Conservation (phyloP, 2,329 filamentous ascomycete genomes). For the Ophiostoma angusticollis region DNA sequence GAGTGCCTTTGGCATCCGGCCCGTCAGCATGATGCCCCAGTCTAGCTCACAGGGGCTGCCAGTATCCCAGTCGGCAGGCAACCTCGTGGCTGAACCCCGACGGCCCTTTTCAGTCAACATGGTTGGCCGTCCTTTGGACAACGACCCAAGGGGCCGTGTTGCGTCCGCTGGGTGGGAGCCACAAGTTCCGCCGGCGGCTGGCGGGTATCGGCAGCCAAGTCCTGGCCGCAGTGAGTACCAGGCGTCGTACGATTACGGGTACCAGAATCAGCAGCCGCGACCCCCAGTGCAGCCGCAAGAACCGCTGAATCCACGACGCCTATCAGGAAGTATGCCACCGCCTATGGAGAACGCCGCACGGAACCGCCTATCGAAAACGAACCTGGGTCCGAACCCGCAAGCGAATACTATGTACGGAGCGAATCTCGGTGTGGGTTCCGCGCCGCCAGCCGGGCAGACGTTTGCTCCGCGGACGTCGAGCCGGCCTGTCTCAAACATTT, state of each 20-base stretch:
- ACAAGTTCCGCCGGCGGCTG: slow-evolving; percentile 24
- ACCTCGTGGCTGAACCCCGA: slow-evolving; percentile 21
- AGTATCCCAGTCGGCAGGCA: slow-evolving; percentile 33
- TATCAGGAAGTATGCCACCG: slow-evolving; percentile 15
- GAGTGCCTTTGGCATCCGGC: slow-evolving; percentile 43
- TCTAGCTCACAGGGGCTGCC: slow-evolving; percentile 20
- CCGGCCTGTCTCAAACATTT: slow-evolving; percentile 19
- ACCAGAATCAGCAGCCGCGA: slow-evolving; percentile 10
- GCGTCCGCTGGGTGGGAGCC: slow-evolving; percentile 33
- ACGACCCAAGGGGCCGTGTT: slow-evolving; percentile 29
- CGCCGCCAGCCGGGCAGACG: slow-evolving; percentile 21
- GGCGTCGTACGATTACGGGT: slow-evolving; percentile 12
- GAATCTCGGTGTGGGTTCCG: slow-evolving; percentile 8
- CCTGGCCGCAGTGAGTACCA: slow-evolving; percentile 19
- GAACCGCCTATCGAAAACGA: slow-evolving; percentile 28
- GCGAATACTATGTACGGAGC: not conserved
- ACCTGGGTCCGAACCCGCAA: slow-evolving; percentile 8
- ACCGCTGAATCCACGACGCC: slow-evolving; percentile 9
- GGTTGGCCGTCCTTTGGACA: slow-evolving; percentile 18
- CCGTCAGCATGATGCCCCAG: slow-evolving; percentile 20
- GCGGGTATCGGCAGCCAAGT: slow-evolving; percentile 28
- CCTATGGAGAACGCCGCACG: slow-evolving; percentile 23
- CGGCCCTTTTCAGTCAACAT: slow-evolving; percentile 23
- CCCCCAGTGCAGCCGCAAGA: slow-evolving; percentile 2
- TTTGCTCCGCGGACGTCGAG: slow-evolving; percentile 28